phyloP scores from a whole-genome alignment of 768 basidiomycete genomes.

The Termitomyces titanicus region DNA sequence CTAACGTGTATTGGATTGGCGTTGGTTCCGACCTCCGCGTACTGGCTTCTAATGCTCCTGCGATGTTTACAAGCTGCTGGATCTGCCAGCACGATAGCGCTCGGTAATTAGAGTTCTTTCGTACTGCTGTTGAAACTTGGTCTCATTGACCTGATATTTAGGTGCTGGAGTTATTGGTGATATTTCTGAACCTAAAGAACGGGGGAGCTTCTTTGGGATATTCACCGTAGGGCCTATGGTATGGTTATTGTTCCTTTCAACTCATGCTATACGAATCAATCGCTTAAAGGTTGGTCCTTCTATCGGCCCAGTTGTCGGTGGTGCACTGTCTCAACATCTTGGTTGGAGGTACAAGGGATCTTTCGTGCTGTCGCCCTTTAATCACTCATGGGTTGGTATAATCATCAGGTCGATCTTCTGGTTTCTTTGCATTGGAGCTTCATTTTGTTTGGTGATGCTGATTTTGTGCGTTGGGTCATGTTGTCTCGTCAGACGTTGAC shows the following conservation, averaged over 20 bases:
- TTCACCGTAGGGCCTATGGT: conserved; percentile 67
- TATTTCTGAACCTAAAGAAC: conserved; percentile 66
- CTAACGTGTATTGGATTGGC: conserved; percentile 63
- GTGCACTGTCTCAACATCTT: conserved; percentile 49
- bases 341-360: conserved; percentile 57
- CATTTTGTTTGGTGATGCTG: conserved; percentile 42
- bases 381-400: neutral
- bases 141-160: conserved; percentile 14
- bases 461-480: conserved; percentile 38
- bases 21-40: conserved; percentile 48
- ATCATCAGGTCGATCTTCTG: conserved; percentile 53
- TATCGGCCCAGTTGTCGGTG: conserved; percentile 58
- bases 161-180: conserved; percentile 79
- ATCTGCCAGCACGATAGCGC: conserved; percentile 73
- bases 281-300: conserved; percentile 51
- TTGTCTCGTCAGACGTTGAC: conserved; percentile 23
- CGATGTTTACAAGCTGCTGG: conserved; percentile 78
- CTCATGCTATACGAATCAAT: conserved; percentile 1
- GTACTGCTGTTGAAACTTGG: neutral
- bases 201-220: conserved; percentile 71
- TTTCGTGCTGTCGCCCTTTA: neutral
- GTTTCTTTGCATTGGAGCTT: conserved; percentile 52
- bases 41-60: conserved; percentile 79
- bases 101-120: conserved; percentile 48
- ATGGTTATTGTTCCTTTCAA: neutral